phyloP scores from a whole-genome alignment of 2,329 filamentous ascomycete species.

The Zasmidium citrigriseum region DNA sequence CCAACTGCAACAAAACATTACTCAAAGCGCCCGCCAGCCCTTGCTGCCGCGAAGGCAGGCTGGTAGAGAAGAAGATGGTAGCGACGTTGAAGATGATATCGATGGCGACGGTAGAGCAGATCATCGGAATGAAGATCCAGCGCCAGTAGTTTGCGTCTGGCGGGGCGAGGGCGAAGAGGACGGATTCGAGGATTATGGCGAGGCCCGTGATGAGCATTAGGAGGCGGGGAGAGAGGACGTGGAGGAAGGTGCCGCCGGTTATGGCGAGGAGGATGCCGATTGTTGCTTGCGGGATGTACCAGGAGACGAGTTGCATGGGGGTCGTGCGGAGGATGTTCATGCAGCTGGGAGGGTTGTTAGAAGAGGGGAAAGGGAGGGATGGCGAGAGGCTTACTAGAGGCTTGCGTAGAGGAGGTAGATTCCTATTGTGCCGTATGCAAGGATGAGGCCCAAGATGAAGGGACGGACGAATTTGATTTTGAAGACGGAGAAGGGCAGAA shows the following conservation, averaged over 20 bases:
- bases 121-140: slow-evolving; percentile 70
- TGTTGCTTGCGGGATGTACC: slow-evolving; percentile 67
- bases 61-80: slow-evolving; percentile 74
- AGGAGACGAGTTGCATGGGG: slow-evolving; percentile 66
- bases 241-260: slow-evolving; percentile 66
- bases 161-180: slow-evolving; percentile 68
- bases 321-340: slow-evolving; percentile 59
- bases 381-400: slow-evolving; percentile 56
- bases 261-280: slow-evolving; percentile 68
- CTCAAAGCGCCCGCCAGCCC: slow-evolving; percentile 71
- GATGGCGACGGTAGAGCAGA: slow-evolving; percentile 70
- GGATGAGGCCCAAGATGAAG: slow-evolving; percentile 61
- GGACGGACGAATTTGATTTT: slow-evolving; percentile 68
- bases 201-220: slow-evolving; percentile 63
- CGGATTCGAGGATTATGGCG: slow-evolving; percentile 58
- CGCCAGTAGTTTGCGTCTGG: slow-evolving; percentile 64
- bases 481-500: slow-evolving; percentile 72
- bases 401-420: slow-evolving; percentile 71
- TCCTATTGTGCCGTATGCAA: slow-evolving; percentile 68
- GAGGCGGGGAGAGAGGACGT: slow-evolving; percentile 63
- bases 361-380: background rate
- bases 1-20: slow-evolving; percentile 70
- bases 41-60: slow-evolving; percentile 65
- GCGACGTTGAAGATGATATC: slow-evolving; percentile 75
- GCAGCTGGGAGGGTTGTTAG: slow-evolving; percentile 47